These are phyloP conservation scores for Fimicolochytrium jonesii DNA, from an alignment of 192 early-diverging fungal genomes.

Conservation along the genomic window DNA sequence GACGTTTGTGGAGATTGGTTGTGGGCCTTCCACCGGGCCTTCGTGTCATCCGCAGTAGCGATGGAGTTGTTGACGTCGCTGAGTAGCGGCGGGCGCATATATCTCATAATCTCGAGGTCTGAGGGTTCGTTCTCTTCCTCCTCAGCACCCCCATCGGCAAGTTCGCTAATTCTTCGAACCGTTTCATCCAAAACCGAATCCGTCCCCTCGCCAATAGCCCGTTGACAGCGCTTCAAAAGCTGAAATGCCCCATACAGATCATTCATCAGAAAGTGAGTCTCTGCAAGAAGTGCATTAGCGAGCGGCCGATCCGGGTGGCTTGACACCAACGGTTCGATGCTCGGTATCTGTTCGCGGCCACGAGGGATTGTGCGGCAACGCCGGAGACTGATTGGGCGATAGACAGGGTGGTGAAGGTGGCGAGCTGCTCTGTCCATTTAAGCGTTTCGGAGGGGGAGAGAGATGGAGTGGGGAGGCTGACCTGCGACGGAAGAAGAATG, in stretches of 20 bases:
- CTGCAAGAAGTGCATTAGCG: not conserved
- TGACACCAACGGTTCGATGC: not conserved
- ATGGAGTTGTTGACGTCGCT: no score
- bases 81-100: no score
- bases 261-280: conserved; percentile 6
- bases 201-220: not conserved
- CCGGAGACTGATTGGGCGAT: not conserved
- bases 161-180: not conserved
- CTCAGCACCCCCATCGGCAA: not conserved
- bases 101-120: no score
- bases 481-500: not conserved
- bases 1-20: conserved; percentile 1
- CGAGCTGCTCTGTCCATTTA: not conserved
- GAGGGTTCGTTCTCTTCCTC: no score
- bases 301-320: not conserved
- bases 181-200: not conserved
- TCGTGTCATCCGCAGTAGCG: no score
- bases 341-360: not conserved
- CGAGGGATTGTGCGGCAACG: not conserved
- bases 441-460: not conserved
- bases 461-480: not conserved
- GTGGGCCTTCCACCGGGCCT: no score
- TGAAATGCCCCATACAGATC: not conserved
- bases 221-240: not conserved
- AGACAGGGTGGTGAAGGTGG: not conserved